Conservation (phyloP, 768 basidiomycete species). For the Tricholoma matsutake region DNA sequence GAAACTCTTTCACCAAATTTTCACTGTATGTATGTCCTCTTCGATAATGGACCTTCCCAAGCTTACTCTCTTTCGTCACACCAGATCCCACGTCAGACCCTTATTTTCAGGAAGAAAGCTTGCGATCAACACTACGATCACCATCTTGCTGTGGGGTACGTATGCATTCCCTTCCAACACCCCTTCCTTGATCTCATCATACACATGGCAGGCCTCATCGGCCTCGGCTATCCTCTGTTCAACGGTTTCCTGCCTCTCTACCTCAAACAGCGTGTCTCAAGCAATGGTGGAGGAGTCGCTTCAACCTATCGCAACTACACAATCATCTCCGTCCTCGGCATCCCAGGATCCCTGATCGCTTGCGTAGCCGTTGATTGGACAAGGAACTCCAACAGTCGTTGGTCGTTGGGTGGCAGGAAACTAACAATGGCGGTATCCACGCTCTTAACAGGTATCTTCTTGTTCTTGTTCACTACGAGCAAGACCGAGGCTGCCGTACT, state of each 20-base stretch:
- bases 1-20: slow-evolving; percentile 32
- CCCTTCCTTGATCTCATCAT: not conserved
- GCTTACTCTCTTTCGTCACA: not conserved
- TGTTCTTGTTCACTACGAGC: slow-evolving; percentile 52
- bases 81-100: slow-evolving; percentile 46
- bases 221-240: slow-evolving; percentile 53
- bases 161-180: slow-evolving; percentile 3
- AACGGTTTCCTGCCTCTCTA: slow-evolving; percentile 50
- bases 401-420: slow-evolving; percentile 43
- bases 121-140: slow-evolving; percentile 43
- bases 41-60: not conserved
- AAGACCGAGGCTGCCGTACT: slow-evolving; percentile 36
- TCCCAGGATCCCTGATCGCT: slow-evolving; percentile 48
- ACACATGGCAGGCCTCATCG: slow-evolving; percentile 35
- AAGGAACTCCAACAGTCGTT: slow-evolving; percentile 25
- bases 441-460: slow-evolving; percentile 41
- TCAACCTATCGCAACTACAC: slow-evolving; percentile 46
- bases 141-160: slow-evolving; percentile 51
- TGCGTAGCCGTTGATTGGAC: slow-evolving; percentile 44
- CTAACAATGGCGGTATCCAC: slow-evolving; percentile 45
- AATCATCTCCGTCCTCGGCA: slow-evolving; percentile 43
- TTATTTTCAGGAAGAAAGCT: slow-evolving; percentile 45
- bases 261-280: slow-evolving; percentile 32
- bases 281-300: slow-evolving; percentile 18
- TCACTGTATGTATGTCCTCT: slow-evolving; percentile 33